Base-by-base conservation (phyloP, 805 yeast species). In the Wickerhamomyces bovis region DNA sequence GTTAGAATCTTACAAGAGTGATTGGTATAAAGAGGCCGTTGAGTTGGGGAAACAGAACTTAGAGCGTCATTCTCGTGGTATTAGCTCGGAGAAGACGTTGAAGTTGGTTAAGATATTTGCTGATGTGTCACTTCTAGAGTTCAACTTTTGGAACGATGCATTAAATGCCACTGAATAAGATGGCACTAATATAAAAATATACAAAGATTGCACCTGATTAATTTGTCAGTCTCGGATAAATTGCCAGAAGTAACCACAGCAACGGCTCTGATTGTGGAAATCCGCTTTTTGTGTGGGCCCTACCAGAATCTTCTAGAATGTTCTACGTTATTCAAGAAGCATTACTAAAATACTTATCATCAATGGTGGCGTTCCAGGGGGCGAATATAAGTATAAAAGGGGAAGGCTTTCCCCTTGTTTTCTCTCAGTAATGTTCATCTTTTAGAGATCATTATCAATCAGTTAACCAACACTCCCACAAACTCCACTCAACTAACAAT, bases 71-170 rank as follows among this genome's bases (percentile, higher is more conserved):
- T 64, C 76, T 9, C 61, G 56, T 9, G 65, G 67, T 0, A 67
- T 76, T 18, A 64, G 75, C 13, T 61, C 64, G 3, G 67, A 68
- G n/a, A 68, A 82, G 42, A 51, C 80, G 9, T 73, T 75, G 11
- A 73, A 71, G 49, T 64, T 85, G 43, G 73, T 78, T 1, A 73
- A 74, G 41, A 78, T 85, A 21, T 86, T 80, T 60, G 75, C 73
- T 16, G 69, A 75, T 25, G 89, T 82, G 10, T 73, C 81, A 13
- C 62, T 64, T 41, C 67, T 85, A 44, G 95, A 86, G 62, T 70
- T 78, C 21, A 72, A 68, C 20, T 86, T 86, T 59, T 86, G 95
- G 95, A 73, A 76, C 56, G 84, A 69, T 12, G 68, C 71, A 2
- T 42, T 66, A 4, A 36, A 36, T 7, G 36, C 36, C 15, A 33